Conservation (phyloP, 208 protist species). For the Endotrypanum monterogeii region DNA sequence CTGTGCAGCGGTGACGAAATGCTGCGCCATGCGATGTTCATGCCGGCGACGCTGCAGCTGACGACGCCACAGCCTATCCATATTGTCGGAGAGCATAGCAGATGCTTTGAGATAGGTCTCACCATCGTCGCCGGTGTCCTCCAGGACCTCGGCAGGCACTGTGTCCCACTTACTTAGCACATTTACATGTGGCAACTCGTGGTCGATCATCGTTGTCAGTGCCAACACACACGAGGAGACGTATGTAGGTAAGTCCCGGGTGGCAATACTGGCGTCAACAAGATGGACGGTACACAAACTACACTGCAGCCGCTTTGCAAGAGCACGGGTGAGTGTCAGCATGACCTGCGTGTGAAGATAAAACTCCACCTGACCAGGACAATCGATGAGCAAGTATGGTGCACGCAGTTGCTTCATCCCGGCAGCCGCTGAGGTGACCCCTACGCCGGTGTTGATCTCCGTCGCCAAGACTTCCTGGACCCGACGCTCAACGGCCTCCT, state of each 20-base stretch:
- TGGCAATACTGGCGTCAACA: conserved; percentile 94
- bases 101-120: conserved; percentile 52
- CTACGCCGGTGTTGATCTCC: conserved; percentile 4
- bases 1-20: conserved; percentile 31
- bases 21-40: conserved; percentile 47
- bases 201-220: conserved; percentile 96
- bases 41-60: conserved; percentile 57
- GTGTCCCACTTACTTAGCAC: conserved; percentile 98
- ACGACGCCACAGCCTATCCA: conserved; percentile 78
- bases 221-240: conserved; percentile 95
- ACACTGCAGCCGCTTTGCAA: conserved; percentile 70
- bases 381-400: conserved; percentile 97
- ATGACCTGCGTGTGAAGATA: conserved; percentile 96
- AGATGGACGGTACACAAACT: conserved; percentile 93
- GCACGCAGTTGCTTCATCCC: conserved; percentile 30
- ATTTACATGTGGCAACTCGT: conserved; percentile 97
- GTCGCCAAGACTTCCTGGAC: conserved; percentile 53
- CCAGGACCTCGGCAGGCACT: conserved; percentile 65
- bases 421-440: not conserved
- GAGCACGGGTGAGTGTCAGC: conserved; percentile 72
- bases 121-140: conserved; percentile 79
- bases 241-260: conserved; percentile 94
- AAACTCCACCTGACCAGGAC: conserved; percentile 99
- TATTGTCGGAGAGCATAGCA: conserved; percentile 74
- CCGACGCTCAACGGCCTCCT: conserved; percentile 61